phyloP scores from a whole-genome alignment of 805 yeast species.

The Metschnikowia noctiluminum region DNA sequence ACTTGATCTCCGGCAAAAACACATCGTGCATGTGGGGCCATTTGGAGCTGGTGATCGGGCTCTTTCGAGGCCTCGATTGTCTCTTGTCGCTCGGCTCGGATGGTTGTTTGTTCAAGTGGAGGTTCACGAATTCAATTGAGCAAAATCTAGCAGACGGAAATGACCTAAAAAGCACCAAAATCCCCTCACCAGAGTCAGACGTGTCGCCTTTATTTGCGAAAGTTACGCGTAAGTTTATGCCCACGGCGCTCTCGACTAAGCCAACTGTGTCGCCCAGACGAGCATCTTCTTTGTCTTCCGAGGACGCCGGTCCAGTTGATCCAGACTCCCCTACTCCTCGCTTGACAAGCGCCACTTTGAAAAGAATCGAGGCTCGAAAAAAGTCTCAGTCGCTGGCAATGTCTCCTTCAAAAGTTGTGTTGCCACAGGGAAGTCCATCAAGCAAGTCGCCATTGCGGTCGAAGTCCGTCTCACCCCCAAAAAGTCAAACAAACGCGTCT shows the following conservation, averaged over 20 bases:
- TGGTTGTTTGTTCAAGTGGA: constrained; percentile 56
- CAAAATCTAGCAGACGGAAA: background rate
- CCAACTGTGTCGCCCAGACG: constrained; percentile 9
- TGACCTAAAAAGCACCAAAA: background rate
- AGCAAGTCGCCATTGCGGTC: constrained; percentile 7
- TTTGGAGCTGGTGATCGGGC: constrained; percentile 44
- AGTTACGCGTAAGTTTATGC: constrained; percentile 33
- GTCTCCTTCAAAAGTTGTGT: background rate
- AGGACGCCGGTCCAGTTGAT: background rate
- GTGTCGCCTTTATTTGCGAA: constrained; percentile 23
- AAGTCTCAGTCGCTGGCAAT: constrained; percentile 2
- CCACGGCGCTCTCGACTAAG: constrained; percentile 11
- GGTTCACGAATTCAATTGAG: background rate
- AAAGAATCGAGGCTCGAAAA: constrained; percentile 30
- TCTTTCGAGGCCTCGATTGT: constrained; percentile 26
- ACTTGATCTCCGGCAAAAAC: constrained; percentile 43
- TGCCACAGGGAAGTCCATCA: background rate
- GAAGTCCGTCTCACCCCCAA: constrained; percentile 12
- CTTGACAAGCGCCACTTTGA: constrained; percentile 31
- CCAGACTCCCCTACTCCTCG: constrained; percentile 22
- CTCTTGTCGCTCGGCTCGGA: constrained; percentile 47
- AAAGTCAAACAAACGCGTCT: constrained; percentile 10
- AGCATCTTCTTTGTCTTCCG: constrained; percentile 6
- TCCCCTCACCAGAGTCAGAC: constrained; percentile 1
- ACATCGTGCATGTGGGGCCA: constrained; percentile 55